Evolutionary conservation across 169 alveolate species (phyloP).

Genomic region (Cryptosporidium ryanae): DNA sequence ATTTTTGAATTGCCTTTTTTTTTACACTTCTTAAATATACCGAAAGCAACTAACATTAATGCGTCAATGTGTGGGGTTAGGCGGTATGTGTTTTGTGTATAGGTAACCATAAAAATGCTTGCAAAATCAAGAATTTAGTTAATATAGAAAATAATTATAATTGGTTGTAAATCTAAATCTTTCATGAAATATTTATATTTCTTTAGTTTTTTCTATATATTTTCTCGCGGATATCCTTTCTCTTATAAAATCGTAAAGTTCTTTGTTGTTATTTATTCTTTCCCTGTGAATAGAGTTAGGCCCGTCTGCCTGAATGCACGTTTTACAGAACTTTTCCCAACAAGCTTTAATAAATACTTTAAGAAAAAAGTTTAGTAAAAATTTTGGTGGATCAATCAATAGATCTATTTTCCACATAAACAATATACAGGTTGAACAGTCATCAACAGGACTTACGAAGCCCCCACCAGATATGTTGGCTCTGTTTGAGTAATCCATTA

Average conservation of each 20-base stretch:
- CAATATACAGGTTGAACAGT: constrained; percentile 12
- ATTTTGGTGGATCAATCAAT: constrained; percentile 37
- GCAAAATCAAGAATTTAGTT: too few species aligned
- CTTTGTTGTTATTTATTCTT: constrained; percentile 33
- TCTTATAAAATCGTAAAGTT: constrained; percentile 36
- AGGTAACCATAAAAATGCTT: too few species aligned
- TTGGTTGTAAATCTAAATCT: too few species aligned
- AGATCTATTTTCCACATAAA: constrained; percentile 68
- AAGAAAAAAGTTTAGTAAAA: constrained; percentile 34
- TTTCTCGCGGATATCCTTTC: constrained; percentile 12
- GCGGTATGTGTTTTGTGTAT: too few species aligned
- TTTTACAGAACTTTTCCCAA: constrained; percentile 46
- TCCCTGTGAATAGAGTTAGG: constrained; percentile 57
- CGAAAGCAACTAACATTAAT: too few species aligned
- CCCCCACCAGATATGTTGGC: constrained; percentile 68
- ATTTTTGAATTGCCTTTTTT: too few species aligned
- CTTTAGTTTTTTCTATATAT: too few species aligned
- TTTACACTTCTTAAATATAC: too few species aligned
- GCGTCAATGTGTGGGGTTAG: too few species aligned
- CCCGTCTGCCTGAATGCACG: constrained; percentile 36
- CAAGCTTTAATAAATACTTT: constrained; percentile 61
- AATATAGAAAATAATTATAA: too few species aligned
- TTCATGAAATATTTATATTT: too few species aligned
- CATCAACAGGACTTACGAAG: constrained; percentile 36
- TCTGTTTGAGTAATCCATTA: constrained; percentile 25